These are phyloP conservation scores for Scheffersomyces parashehatae DNA, from an alignment of 1,139 yeast genomes.

Conservation along the genomic window DNA sequence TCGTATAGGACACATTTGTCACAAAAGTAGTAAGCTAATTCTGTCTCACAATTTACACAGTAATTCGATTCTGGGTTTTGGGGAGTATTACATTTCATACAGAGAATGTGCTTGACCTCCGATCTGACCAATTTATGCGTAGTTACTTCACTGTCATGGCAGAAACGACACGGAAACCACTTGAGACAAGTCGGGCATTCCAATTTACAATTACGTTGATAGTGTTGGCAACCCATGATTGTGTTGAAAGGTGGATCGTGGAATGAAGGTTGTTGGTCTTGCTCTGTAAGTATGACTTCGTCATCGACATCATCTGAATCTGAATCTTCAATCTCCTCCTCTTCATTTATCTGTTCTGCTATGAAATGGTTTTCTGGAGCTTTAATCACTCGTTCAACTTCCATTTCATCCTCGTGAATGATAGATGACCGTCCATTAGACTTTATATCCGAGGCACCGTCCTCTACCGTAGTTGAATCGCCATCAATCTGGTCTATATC, in stretches of 20 bases:
- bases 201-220: slow-evolving; percentile 78
- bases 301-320: slow-evolving; percentile 22
- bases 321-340: slow-evolving; percentile 7
- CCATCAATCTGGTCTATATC: slow-evolving; percentile 1
- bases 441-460: slow-evolving; percentile 14
- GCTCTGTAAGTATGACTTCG: slow-evolving; percentile 45
- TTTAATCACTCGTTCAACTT: slow-evolving; percentile 8
- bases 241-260: slow-evolving; percentile 32
- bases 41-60: slow-evolving; percentile 66
- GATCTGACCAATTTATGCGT: slow-evolving; percentile 66
- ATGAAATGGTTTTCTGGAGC: neutral
- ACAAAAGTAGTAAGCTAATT: slow-evolving; percentile 78
- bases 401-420: slow-evolving; percentile 13
- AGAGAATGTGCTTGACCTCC: slow-evolving; percentile 67
- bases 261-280: slow-evolving; percentile 55
- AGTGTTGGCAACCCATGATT: slow-evolving; percentile 77
- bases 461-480: neutral
- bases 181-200: slow-evolving; percentile 74
- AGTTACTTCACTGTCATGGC: slow-evolving; percentile 67
- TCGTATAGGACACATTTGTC: slow-evolving; percentile 78
- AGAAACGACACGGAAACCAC: slow-evolving; percentile 83
- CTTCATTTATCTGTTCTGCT: slow-evolving; percentile 1
- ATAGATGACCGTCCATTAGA: slow-evolving; percentile 12
- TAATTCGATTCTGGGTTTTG: slow-evolving; percentile 67
- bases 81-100: slow-evolving; percentile 77